phyloP scores from a whole-genome alignment of 352 stramenopile genomes.

The Sclerospora graminicola region DNA sequence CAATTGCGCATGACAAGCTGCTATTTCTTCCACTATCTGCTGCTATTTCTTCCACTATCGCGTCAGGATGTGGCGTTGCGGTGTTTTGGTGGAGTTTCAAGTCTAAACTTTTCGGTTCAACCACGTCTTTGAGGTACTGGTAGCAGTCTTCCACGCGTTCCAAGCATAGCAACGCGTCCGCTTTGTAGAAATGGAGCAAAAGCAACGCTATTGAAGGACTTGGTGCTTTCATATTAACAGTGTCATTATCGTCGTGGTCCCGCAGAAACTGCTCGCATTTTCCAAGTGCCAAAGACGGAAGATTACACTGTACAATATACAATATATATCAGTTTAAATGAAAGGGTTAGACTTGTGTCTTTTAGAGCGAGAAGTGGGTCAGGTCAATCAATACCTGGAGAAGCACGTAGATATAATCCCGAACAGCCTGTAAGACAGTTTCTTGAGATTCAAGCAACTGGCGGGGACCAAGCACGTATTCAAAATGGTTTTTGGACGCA shows the following conservation, averaged over 20 bases:
- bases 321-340: background rate
- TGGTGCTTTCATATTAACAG: background rate
- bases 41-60: background rate
- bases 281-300: slow-evolving; percentile 36
- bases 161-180: too few relatives aligned
- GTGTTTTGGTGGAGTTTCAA: slow-evolving; percentile 4
- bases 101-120: slow-evolving; percentile 22
- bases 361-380: too few relatives aligned
- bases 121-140: slow-evolving; percentile 22
- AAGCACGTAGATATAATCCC: too few relatives aligned
- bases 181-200: too few relatives aligned
- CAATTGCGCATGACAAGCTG: slow-evolving; percentile 29
- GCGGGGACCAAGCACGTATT: too few relatives aligned
- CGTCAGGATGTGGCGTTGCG: background rate
- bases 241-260: background rate
- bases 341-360: background rate
- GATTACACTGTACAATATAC: slow-evolving; percentile 25
- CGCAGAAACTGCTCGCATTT: slow-evolving; percentile 28
- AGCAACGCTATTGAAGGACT: slow-evolving; percentile 3
- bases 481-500: too few relatives aligned
- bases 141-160: slow-evolving; percentile 44
- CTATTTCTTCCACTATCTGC: too few relatives aligned
- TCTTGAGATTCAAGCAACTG: too few relatives aligned
- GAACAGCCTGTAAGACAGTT: too few relatives aligned
- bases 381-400: too few relatives aligned